Percentiles rank a stretch among this genome's conserved stretches.
Evolutionary conservation across 257 asterid species (phyloP).

Genomic region (Nicotiana undulata): DNA sequence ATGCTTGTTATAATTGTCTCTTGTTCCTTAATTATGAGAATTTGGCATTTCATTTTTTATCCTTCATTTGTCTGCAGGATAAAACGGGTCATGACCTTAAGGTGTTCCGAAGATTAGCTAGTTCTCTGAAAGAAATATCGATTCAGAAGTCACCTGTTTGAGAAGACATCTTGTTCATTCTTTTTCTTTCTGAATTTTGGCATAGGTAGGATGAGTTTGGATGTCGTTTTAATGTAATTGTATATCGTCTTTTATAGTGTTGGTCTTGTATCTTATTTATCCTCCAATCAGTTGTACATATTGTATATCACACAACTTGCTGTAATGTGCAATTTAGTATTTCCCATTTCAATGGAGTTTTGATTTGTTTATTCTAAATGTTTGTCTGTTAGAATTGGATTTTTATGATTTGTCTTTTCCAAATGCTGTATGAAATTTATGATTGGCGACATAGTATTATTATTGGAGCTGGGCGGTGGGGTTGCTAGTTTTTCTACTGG

Average conservation of each 20-base stretch:
- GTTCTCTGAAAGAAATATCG: constrained; percentile 64
- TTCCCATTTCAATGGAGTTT: neutral
- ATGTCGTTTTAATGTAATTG: neutral
- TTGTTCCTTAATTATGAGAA: neutral
- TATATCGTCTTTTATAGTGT: neutral
- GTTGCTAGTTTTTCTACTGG: no score
- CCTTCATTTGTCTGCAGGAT: constrained; percentile 41
- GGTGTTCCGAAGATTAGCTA: constrained; percentile 52
- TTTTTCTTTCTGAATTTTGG: neutral
- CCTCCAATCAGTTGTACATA: neutral
- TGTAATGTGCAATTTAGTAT: neutral
- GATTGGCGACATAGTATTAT: no score
- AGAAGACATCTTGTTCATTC: neutral
- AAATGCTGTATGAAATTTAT: no score
- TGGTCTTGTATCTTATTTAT: no score
- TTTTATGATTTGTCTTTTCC: no score
- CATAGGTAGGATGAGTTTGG: neutral
- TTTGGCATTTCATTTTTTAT: neutral
- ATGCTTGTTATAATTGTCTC: neutral
- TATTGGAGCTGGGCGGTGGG: no score
- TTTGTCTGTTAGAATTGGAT: no score
- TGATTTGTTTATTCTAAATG: no score
- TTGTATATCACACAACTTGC: neutral
- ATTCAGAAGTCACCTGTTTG: constrained; percentile 44
- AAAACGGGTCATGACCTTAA: constrained; percentile 73